Conservation (phyloP, 805 yeast genomes). For the Candida sphagnicola region DNA sequence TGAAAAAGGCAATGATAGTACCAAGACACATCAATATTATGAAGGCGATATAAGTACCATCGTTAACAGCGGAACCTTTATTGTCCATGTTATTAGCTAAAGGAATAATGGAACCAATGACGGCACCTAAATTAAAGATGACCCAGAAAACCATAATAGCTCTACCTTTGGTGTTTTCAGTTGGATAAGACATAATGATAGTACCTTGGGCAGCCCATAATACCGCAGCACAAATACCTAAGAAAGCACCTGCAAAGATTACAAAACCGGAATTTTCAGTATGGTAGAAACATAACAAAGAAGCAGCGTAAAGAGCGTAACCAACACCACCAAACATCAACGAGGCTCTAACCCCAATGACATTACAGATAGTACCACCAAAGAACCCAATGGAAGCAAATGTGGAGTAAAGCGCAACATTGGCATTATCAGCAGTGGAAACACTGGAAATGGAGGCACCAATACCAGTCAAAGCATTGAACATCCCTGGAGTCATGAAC, state of each 20-base stretch:
- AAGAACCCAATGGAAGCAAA: constrained; percentile 58
- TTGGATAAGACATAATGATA: constrained; percentile 54
- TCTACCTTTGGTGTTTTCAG: constrained; percentile 49
- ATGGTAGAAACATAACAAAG: constrained; percentile 46
- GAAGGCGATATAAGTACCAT: constrained; percentile 54
- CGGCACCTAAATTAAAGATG: constrained; percentile 60
- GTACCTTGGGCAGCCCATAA: constrained; percentile 61
- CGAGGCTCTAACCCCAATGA: constrained; percentile 42
- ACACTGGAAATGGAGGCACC: constrained; percentile 45
- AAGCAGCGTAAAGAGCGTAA: constrained; percentile 50
- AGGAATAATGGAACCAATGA: constrained; percentile 57
- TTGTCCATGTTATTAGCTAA: constrained; percentile 47
- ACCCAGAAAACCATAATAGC: constrained; percentile 57
- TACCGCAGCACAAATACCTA: constrained; percentile 52
- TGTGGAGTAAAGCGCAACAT: constrained; percentile 50
- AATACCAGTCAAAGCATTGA: constrained; percentile 47
- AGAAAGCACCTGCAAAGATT: constrained; percentile 53
- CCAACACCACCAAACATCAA: constrained; percentile 53
- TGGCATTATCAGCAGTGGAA: constrained; percentile 43
- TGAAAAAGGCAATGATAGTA: constrained; percentile 36
- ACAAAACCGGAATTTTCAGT: constrained; percentile 47
- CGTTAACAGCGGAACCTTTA: constrained; percentile 31
- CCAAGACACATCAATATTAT: constrained; percentile 50
- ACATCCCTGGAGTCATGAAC: constrained; percentile 52
- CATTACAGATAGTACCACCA: constrained; percentile 52